Evolutionary conservation across 768 basidiomycete species (phyloP), one percentile per base, ranked within the genome.

Genomic region (Psilocybe cyanescens): DNA sequence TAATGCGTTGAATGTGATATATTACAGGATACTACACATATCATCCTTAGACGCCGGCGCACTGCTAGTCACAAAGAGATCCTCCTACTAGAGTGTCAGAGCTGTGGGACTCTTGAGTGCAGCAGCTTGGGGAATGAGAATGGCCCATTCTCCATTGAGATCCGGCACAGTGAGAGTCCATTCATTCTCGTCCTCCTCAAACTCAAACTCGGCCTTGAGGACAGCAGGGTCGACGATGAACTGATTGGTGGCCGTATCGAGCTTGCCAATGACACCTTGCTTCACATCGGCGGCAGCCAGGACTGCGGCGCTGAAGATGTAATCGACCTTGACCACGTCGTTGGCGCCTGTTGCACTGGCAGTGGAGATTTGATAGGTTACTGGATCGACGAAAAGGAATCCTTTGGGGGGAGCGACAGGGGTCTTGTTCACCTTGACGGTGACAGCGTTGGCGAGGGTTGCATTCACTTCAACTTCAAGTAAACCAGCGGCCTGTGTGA

Each of bases 81-180:
- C 7, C 33, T 35, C 11, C 33, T 35, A 2, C 24, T 28, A 61
- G 3, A 61, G 16, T 29, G 28, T 19, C 33, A 61, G 37, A 4
- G 54, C 35, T 2, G 46, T 39, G 16, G 54, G 30, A 28, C 48
- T 19, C 35, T 47, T 55, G 4, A 37, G 29, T 7, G 56, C 63
- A 24, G 58, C 63, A 29, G 58, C 17, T n/a, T 48, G 29, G n/a
- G 63, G 63, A 37, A 64, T 60, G n/a, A 61, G 30, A 24, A 62
- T 59, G 11, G 64, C 64, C 64, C 60, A 61, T 55, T 65, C 64
- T 24, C 60, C 64, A 24, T 62, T 64, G n/a, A 64, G 48, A 33
- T 64, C 58, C 14, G 58, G 47, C 7, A 64, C 63, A 35, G 58
- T 60, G 35, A 64, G 50, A 8, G 63, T 57, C 63, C 63, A 64